Percentiles rank a stretch among this genome's conserved stretches.
Conservation (phyloP, 139 green algal species). For the Deuterostichococcus epilithicus region DNA sequence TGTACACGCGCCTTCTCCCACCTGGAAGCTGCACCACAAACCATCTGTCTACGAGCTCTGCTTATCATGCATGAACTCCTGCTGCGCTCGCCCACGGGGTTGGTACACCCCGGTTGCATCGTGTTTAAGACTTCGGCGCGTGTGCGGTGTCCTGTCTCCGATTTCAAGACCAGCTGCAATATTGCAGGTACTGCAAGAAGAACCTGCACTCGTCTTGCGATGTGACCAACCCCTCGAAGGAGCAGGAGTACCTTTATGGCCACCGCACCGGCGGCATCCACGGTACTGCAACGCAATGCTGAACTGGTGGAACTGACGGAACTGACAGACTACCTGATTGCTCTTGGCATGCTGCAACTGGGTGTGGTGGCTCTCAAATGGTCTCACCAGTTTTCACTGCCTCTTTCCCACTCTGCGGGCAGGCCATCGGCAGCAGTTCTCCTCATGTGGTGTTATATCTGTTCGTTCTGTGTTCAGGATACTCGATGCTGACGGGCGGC, state of each 20-base stretch:
- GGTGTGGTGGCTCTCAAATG: too few relatives aligned
- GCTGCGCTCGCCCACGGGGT: too few relatives aligned
- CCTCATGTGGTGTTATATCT: neutral
- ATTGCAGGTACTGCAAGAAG: slow-evolving; percentile 39
- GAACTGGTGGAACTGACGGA: too few relatives aligned
- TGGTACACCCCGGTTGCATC: too few relatives aligned
- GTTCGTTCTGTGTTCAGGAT: neutral
- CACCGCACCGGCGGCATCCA: slow-evolving; percentile 23
- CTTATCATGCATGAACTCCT: too few relatives aligned
- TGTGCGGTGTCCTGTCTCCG: too few relatives aligned
- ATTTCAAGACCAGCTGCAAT: neutral
- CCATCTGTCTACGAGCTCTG: neutral
- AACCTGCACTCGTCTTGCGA: slow-evolving; percentile 47
- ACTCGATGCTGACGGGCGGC: slow-evolving; percentile 59
- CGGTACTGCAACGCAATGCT: neutral
- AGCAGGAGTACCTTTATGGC: slow-evolving; percentile 42
- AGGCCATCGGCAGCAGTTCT: neutral
- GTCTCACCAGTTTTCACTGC: too few relatives aligned
- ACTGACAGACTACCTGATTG: neutral
- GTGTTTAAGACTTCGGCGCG: too few relatives aligned
- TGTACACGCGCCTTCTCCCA: too few relatives aligned
- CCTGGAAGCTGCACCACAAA: too few relatives aligned
- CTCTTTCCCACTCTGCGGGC: too few relatives aligned
- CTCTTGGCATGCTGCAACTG: too few relatives aligned
- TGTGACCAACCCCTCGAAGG: slow-evolving; percentile 36